Conservation (phyloP, 2,329 filamentous ascomycete species). For the Claviceps africana region DNA sequence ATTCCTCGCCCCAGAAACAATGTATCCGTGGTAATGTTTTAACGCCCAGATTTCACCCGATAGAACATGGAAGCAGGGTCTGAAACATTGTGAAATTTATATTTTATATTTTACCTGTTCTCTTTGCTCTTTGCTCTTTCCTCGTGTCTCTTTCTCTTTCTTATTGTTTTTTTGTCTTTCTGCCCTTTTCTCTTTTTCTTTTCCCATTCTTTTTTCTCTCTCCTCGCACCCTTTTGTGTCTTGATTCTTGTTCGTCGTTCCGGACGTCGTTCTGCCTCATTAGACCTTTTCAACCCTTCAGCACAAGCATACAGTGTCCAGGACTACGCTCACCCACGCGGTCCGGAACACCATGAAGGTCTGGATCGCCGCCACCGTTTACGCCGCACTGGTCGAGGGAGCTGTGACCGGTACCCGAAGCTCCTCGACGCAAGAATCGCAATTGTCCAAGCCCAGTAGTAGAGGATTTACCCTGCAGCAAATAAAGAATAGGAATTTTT, state of each 20-base stretch:
- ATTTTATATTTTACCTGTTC: no score
- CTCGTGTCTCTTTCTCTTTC: not conserved
- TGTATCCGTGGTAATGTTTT: not conserved
- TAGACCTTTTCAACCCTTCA: not conserved
- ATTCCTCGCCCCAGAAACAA: not conserved
- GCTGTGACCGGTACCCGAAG: not conserved
- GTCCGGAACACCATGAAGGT: conserved; percentile 1
- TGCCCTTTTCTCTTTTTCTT: not conserved
- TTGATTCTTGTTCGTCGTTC: no score
- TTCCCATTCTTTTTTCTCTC: not conserved
- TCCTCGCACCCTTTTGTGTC: no score
- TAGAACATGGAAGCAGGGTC: not conserved
- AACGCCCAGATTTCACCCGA: not conserved
- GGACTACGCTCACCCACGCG: not conserved
- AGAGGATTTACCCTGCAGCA: conserved; percentile 17
- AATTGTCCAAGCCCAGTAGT: not conserved
- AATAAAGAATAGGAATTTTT: conserved; percentile 21
- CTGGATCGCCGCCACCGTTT: conserved; percentile 1
- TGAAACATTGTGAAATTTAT: not conserved
- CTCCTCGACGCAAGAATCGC: not conserved
- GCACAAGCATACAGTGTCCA: not conserved
- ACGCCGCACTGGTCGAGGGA: conserved; percentile 6
- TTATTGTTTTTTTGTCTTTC: no score
- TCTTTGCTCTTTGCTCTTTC: no score
- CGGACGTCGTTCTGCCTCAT: not conserved